Conservation (phyloP, 2,329 filamentous ascomycete genomes). For the Trichoderma sp. region DNA sequence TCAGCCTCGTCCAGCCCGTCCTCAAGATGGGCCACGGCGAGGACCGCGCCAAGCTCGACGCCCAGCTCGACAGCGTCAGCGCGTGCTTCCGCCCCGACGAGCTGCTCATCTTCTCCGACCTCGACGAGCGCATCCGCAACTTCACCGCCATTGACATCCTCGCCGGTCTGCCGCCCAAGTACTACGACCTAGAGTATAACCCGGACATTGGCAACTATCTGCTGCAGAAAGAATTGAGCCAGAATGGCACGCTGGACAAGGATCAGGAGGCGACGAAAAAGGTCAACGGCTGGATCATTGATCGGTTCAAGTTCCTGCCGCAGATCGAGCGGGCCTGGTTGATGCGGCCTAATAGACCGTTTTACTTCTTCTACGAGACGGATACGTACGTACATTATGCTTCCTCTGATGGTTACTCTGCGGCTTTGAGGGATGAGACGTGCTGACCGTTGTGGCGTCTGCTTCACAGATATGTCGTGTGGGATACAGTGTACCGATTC, state of each 20-base stretch:
- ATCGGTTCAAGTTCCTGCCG: conserved; percentile 61
- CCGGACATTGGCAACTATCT: conserved; percentile 46
- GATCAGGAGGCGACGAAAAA: conserved; percentile 38
- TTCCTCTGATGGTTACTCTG: neutral
- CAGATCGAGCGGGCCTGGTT: conserved; percentile 56
- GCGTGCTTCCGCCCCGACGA: conserved; percentile 49
- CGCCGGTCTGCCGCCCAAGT: conserved; percentile 47
- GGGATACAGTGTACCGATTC: conserved; percentile 52
- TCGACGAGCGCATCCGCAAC: conserved; percentile 49
- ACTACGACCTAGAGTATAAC: conserved; percentile 40
- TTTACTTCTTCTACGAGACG: conserved; percentile 60
- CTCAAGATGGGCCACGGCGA: conserved; percentile 42
- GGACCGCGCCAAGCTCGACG: conserved; percentile 37
- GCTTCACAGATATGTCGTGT: conserved; percentile 25
- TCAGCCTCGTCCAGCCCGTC: conserved; percentile 40
- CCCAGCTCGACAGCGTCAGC: conserved; percentile 56
- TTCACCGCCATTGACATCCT: conserved; percentile 51
- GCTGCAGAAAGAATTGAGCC: conserved; percentile 43
- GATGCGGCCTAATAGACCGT: conserved; percentile 50
- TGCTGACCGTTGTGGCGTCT: neutral
- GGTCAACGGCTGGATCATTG: conserved; percentile 53
- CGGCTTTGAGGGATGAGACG: neutral
- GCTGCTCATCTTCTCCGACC: conserved; percentile 55
- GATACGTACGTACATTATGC: conserved; percentile 49
- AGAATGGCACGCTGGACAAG: conserved; percentile 40